phyloP scores from a whole-genome alignment of 129 eudicot genomes.

The carrot (Daucus carota) region DH1_v3.0 NC_030384.2:40448501-40449000 shows the following conservation, averaged over 20 bases:
- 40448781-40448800: slow-evolving; percentile 39
- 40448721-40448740: slow-evolving; percentile 96
- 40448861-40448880: not conserved
- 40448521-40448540: not conserved
- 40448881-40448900: not conserved
- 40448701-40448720: slow-evolving; percentile 91
- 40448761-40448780: slow-evolving; percentile 54
- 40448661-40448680: slow-evolving; percentile 89
- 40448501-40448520: not conserved
- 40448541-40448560: not conserved
- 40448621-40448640: slow-evolving; percentile 62
- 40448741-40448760: slow-evolving; percentile 68
- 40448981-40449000: not conserved
- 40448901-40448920: not conserved
- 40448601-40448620: slow-evolving; percentile 1
- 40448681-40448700: slow-evolving; percentile 82
- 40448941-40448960: not conserved
- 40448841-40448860: not conserved
- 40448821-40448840: not conserved
- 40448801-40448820: not conserved
- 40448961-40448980: not conserved
- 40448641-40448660: slow-evolving; percentile 65
- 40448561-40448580: not conserved
- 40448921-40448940: not conserved
- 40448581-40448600: not conserved